Evolutionary conservation across 2,329 filamentous ascomycete genomes (phyloP).

Genomic region (Onygenales sp.): DNA sequence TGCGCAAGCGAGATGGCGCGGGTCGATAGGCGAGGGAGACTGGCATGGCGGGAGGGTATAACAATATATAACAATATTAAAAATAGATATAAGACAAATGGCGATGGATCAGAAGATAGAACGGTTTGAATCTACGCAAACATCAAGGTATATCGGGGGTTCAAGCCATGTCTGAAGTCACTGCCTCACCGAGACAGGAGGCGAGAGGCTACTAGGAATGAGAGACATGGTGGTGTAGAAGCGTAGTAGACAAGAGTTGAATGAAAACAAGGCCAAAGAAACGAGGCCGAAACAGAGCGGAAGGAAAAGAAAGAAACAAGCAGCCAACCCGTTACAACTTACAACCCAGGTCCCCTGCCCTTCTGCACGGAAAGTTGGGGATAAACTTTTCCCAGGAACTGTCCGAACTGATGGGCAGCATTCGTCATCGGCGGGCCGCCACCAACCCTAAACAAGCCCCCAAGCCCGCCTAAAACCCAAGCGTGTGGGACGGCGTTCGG

Average conservation of each 20-base stretch:
- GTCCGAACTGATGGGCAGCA: no score
- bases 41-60: not conserved
- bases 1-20: not conserved
- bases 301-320: not conserved
- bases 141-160: no score
- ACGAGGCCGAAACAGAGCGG: not conserved
- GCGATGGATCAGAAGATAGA: not conserved
- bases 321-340: no score
- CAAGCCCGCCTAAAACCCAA: no score
- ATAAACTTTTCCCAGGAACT: no score
- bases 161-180: no score
- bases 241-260: not conserved
- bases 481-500: no score
- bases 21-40: not conserved
- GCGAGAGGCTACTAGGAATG: no score
- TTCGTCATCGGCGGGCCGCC: no score
- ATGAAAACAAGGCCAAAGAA: not conserved
- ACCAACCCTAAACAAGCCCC: no score
- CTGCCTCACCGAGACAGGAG: not conserved
- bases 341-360: no score
- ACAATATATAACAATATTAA: not conserved
- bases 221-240: no score
- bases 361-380: not conserved
- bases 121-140: not conserved
- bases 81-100: not conserved